A percentile compares a stretch with the other conserved stretches of the same genome.
Conservation (phyloP, 2,329 filamentous ascomycete species). For the Pseudogymnoascus sp. region DNA sequence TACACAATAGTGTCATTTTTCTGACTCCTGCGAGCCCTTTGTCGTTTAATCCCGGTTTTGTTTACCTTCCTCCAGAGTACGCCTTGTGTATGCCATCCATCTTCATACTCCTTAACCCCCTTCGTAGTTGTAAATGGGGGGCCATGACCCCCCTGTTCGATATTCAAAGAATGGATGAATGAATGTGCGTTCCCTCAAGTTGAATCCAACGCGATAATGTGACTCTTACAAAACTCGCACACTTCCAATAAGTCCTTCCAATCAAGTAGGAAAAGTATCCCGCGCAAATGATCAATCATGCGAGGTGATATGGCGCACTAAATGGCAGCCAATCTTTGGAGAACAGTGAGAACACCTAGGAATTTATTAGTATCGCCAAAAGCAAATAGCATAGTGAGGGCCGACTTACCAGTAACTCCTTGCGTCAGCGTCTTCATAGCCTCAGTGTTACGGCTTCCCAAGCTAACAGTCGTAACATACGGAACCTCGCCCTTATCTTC, state of each 20-base stretch:
- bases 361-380: neutral
- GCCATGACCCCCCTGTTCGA: neutral
- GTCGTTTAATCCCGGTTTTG: constrained; percentile 2
- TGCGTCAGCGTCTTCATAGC: constrained; percentile 80
- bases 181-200: neutral
- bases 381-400: neutral
- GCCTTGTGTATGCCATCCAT: constrained; percentile 5
- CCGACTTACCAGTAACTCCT: constrained; percentile 75
- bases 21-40: constrained; percentile 7
- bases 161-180: neutral
- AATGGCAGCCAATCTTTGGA: constrained; percentile 42
- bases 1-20: constrained; percentile 4
- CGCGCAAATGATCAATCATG: neutral
- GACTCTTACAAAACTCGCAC: neutral
- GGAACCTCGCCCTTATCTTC: constrained; percentile 50
- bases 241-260: neutral
- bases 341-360: constrained; percentile 43
- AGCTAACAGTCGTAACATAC: constrained; percentile 75
- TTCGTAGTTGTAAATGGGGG: neutral
- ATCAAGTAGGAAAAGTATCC: neutral
- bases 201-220: neutral
- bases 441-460: constrained; percentile 82
- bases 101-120: constrained; percentile 5
- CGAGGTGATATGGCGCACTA: constrained; percentile 6
- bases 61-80: constrained; percentile 8